Percentiles rank a stretch among this genome's conserved stretches.
Conservation (phyloP, 2,329 filamentous ascomycete species). For the Coniochaeta sp. region DNA sequence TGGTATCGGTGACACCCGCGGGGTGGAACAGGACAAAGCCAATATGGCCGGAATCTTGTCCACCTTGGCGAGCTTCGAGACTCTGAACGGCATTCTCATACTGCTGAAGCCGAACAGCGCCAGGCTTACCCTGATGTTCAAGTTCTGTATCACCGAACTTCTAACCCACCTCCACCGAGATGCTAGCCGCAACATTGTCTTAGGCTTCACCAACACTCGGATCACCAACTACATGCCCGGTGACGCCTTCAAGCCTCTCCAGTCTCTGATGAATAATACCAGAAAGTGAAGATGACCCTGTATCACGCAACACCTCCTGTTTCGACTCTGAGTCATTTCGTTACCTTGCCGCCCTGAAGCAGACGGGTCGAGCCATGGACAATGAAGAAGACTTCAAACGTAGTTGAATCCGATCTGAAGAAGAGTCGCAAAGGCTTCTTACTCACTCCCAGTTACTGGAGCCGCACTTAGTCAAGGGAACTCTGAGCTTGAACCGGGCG, state of each 20-base stretch:
- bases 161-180: slow-evolving; percentile 29
- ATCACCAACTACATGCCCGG: slow-evolving; percentile 32
- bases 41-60: slow-evolving; percentile 32
- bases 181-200: slow-evolving; percentile 30
- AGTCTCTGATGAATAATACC: slow-evolving; percentile 19
- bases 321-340: slow-evolving; percentile 37
- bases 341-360: slow-evolving; percentile 28
- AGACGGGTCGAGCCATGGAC: slow-evolving; percentile 17
- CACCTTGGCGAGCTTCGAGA: slow-evolving; percentile 23
- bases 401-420: slow-evolving; percentile 28
- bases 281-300: slow-evolving; percentile 20
- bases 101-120: slow-evolving; percentile 31
- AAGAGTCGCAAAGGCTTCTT: slow-evolving; percentile 19
- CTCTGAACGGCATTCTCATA: slow-evolving; percentile 33
- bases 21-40: slow-evolving; percentile 24
- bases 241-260: slow-evolving; percentile 27
- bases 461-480: slow-evolving; percentile 26
- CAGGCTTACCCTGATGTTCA: slow-evolving; percentile 28
- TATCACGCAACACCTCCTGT: slow-evolving; percentile 25
- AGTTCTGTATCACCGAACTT: slow-evolving; percentile 31
- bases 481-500: slow-evolving; percentile 26
- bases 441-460: slow-evolving; percentile 17
- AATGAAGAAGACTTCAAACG: slow-evolving; percentile 11
- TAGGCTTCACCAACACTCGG: slow-evolving; percentile 35
- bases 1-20: slow-evolving; percentile 32